phyloP scores from a whole-genome alignment of 306 rosid genomes.

The Lagenaria siceraria region DNA sequence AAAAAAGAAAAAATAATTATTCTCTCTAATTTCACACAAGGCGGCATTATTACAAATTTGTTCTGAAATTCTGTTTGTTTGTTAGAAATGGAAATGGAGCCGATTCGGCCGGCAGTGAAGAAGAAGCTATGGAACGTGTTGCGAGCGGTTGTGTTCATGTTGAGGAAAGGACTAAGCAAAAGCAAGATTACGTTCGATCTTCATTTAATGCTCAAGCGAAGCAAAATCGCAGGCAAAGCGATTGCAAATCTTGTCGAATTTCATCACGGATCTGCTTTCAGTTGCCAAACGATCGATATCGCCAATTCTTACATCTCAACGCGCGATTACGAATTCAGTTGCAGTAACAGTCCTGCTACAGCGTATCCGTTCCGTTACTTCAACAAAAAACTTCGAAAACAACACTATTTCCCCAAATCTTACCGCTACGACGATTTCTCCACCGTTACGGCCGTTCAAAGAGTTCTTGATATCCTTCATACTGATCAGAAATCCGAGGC shows the following conservation, averaged over 20 bases:
- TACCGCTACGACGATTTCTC: slow-evolving; percentile 34
- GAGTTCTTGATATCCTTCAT: slow-evolving; percentile 48
- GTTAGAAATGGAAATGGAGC: slow-evolving; percentile 42
- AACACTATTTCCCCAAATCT: slow-evolving; percentile 15
- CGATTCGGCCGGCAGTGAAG: slow-evolving; percentile 29
- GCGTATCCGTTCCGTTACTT: slow-evolving; percentile 19
- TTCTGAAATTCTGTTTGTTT: background rate
- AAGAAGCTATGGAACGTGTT: slow-evolving; percentile 55
- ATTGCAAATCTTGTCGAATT: slow-evolving; percentile 32
- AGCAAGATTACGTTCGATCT: slow-evolving; percentile 44
- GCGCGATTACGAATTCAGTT: slow-evolving; percentile 81
- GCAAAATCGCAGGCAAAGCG: slow-evolving; percentile 64
- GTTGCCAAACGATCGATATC: slow-evolving; percentile 37
- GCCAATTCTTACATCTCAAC: slow-evolving; percentile 41
- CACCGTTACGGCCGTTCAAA: slow-evolving; percentile 36
- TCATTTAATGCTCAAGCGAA: slow-evolving; percentile 42
- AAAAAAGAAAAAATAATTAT: background rate
- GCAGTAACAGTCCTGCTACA: slow-evolving; percentile 59
- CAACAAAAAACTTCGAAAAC: slow-evolving; percentile 21
- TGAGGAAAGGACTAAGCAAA: slow-evolving; percentile 57
- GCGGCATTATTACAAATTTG: background rate
- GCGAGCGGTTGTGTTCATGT: slow-evolving; percentile 41
- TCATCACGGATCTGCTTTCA: slow-evolving; percentile 33
- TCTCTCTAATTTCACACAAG: background rate
- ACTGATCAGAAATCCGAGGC: slow-evolving; percentile 24